Conservation (phyloP, 768 basidiomycete genomes). For the Collybiopsis luxurians region DNA sequence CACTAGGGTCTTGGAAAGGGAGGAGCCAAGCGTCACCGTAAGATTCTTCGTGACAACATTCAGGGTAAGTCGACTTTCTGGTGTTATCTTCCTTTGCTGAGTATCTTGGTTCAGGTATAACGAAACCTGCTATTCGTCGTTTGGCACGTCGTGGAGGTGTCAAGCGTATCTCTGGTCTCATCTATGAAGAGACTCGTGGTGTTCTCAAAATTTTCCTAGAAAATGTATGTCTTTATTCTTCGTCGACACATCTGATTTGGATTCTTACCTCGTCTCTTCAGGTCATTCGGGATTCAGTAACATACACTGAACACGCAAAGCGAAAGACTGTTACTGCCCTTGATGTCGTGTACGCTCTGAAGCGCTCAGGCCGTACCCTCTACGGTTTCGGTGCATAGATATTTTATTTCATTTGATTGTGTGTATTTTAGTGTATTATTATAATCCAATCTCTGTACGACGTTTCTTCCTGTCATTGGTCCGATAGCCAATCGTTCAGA, state of each 20-base stretch:
- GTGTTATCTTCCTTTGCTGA: neutral
- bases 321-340: slow-evolving; percentile 85
- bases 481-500: no score
- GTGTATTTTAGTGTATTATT: neutral
- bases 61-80: slow-evolving; percentile 38
- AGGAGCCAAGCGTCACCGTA: slow-evolving; percentile 79
- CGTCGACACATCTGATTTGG: neutral
- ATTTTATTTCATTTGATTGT: neutral
- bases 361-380: slow-evolving; percentile 27
- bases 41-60: slow-evolving; percentile 75
- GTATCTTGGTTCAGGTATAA: slow-evolving; percentile 45
- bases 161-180: slow-evolving; percentile 82
- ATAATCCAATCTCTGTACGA: neutral
- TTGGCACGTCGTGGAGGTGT: slow-evolving; percentile 90
- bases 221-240: slow-evolving; percentile 41
- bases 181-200: slow-evolving; percentile 90
- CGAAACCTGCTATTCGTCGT: slow-evolving; percentile 80
- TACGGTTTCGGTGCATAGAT: neutral
- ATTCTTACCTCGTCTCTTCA: slow-evolving; percentile 13
- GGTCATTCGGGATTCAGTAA: slow-evolving; percentile 88
- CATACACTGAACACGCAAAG: slow-evolving; percentile 92
- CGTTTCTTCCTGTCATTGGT: no score
- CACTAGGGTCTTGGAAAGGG: slow-evolving; percentile 76
- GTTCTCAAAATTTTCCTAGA: slow-evolving; percentile 87
- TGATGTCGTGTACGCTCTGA: slow-evolving; percentile 77